Percentiles rank a stretch among this genome's conserved stretches.
These are phyloP conservation scores for Stephanodiscus minutulus DNA, from an alignment of 108 stramenopile species.

Conservation along the genomic window DNA sequence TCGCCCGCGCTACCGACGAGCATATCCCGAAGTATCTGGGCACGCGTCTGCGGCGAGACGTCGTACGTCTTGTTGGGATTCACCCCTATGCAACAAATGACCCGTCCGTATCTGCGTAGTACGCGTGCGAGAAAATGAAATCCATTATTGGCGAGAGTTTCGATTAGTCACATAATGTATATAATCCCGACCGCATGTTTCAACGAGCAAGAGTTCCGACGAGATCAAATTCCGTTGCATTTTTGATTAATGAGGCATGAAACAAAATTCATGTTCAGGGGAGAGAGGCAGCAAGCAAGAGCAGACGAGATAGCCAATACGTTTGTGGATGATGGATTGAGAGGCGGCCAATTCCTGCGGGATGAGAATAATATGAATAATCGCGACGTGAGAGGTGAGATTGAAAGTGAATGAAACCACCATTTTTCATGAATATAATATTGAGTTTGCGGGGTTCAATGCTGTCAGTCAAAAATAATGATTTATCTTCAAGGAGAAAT, in stretches of 20 bases:
- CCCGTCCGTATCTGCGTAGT: slow-evolving; percentile 55
- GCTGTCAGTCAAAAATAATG: slow-evolving; percentile 17
- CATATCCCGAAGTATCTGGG: slow-evolving; percentile 57
- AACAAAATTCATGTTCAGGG: slow-evolving; percentile 17
- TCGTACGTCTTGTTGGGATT: slow-evolving; percentile 80
- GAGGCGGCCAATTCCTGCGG: slow-evolving; percentile 90
- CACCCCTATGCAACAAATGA: slow-evolving; percentile 78
- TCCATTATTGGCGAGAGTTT: not conserved
- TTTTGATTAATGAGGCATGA: no score
- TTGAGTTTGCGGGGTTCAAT: not conserved
- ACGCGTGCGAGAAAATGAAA: not conserved
- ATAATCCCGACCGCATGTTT: no score
- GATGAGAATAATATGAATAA: not conserved
- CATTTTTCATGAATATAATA: no score
- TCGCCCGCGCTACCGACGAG: slow-evolving; percentile 16
- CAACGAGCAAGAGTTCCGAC: no score
- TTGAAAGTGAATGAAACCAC: not conserved
- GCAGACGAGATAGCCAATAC: slow-evolving; percentile 94
- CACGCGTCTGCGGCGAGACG: slow-evolving; percentile 72
- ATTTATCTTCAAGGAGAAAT: slow-evolving; percentile 13
- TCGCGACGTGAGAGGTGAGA: not conserved
- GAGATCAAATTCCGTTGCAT: no score
- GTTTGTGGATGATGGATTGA: slow-evolving; percentile 88
- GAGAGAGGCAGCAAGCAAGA: slow-evolving; percentile 84
- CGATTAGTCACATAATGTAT: not conserved